Base-by-base conservation (phyloP, 768 basidiomycete genomes). In the Leccinum variicolor region DNA sequence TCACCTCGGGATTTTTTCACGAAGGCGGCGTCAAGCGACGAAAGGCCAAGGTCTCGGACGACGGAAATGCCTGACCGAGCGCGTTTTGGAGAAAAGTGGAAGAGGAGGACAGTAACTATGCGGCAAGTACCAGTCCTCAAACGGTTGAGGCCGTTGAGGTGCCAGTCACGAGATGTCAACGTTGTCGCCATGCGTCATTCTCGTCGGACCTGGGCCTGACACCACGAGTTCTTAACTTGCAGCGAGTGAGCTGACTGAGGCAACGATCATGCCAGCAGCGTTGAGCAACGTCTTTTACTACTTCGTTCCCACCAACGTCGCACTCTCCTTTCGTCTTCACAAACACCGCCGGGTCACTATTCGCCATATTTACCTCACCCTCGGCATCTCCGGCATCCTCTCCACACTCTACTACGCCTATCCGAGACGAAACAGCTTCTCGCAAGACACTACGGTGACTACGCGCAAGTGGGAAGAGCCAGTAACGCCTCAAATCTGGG, bases 401-500 rank as follows among this genome's bases (percentile, higher is more conserved):
- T 59, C 61, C n/a, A 61, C 54, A 3, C 47, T 66, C 17, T 67
- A 68, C 15, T 67, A 66, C 28, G 7, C 26, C 4, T 60, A 65
- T 49, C 64, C 63, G 25, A 47, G 25, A 34, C 58, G 36, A 4
- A 53, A 28, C 11, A 31, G 1, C 41, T 57, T 33, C 19, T 62
- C 21, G 9, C 45, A 3, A 6, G 51, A 52, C 9, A 7, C 28
- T 15, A n/a, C n/a, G n/a, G n/a, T n/a, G n/a, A n/a, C n/a, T n/a
- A 9, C 33, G 0, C 9, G 1, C 9, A 31, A 31, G 31, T 56
- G 56, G 50, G 58, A 52, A 50, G 45, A 50, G 2, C 31, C 54
- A 17, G 63, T 57, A 28, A 55, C 57, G 3, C 66, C 74, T 0
- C 57, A 68, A 21, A 68, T 74, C 0, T 89, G 87, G 86, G 69